Percentiles rank a stretch among this genome's conserved stretches.
phyloP scores from a whole-genome alignment of 345 rosid species.

The Salix brachista region DNA sequence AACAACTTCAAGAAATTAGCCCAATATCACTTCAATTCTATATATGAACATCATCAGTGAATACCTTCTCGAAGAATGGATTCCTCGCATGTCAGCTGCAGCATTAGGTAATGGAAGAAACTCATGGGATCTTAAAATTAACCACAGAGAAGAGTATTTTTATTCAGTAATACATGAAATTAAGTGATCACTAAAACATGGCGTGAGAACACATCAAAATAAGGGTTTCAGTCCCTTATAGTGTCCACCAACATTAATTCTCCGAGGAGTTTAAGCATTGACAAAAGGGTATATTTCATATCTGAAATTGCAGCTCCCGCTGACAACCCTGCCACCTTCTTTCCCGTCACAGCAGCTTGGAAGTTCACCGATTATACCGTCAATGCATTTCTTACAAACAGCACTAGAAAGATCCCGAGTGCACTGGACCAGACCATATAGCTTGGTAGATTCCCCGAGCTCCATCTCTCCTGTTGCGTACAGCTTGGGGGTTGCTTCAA shows the following conservation, averaged over 20 bases:
- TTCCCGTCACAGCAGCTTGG: slow-evolving; percentile 48
- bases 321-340: slow-evolving; percentile 45
- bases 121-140: neutral
- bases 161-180: neutral
- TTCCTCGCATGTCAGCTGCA: neutral
- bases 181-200: neutral
- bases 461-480: slow-evolving; percentile 24
- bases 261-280: slow-evolving; percentile 1
- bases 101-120: neutral
- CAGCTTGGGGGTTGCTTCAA: slow-evolving; percentile 14
- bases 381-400: slow-evolving; percentile 40
- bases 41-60: neutral
- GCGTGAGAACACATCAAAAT: neutral
- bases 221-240: neutral
- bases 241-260: neutral
- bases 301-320: slow-evolving; percentile 45
- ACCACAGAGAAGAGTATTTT: neutral
- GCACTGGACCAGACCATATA: slow-evolving; percentile 43
- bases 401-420: slow-evolving; percentile 28
- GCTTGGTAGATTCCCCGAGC: slow-evolving; percentile 6
- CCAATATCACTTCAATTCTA: too few relatives aligned
- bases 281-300: slow-evolving; percentile 49
- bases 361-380: slow-evolving; percentile 32
- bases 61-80: neutral
- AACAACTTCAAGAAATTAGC: too few relatives aligned